Evolutionary conservation across 148 eudicot genomes (phyloP).

Genomic region (Vaccinium darrowii): DNA sequence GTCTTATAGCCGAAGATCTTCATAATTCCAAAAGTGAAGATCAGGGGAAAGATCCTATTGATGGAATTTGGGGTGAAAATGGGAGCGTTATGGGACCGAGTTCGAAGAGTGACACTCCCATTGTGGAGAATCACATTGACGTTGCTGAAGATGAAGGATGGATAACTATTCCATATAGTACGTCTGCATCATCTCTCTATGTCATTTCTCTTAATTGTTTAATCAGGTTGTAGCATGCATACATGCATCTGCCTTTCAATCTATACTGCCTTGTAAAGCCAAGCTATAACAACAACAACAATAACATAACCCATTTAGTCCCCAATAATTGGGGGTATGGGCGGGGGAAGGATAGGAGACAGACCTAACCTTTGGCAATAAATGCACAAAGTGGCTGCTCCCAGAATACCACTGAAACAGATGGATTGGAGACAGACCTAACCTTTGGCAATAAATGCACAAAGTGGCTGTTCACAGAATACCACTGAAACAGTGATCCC

Average conservation of each 20-base stretch:
- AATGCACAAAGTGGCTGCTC: too few relatives aligned
- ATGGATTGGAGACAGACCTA: too few relatives aligned
- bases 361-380: too few relatives aligned
- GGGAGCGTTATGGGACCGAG: slow-evolving; percentile 26
- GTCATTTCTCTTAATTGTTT: background rate
- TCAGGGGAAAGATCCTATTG: slow-evolving; percentile 19
- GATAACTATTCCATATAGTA: slow-evolving; percentile 75
- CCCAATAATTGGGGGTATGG: too few relatives aligned
- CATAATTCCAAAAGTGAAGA: slow-evolving; percentile 27
- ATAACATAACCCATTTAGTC: too few relatives aligned
- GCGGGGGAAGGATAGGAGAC: too few relatives aligned
- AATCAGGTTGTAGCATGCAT: background rate
- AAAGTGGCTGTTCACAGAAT: too few relatives aligned
- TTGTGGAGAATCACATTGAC: slow-evolving; percentile 61
- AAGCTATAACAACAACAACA: too few relatives aligned
- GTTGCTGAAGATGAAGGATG: slow-evolving; percentile 81
- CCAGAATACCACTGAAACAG: too few relatives aligned
- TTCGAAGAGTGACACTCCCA: slow-evolving; percentile 39
- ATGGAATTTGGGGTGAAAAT: slow-evolving; percentile 28
- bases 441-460: too few relatives aligned
- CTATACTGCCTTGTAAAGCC: background rate
- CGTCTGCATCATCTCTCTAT: slow-evolving; percentile 2
- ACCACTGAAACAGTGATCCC: too few relatives aligned
- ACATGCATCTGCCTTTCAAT: background rate
- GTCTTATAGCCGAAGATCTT: slow-evolving; percentile 58